Evolutionary conservation across 805 yeast species (phyloP).

Genomic region (Cyberlindnera bimundalis): DNA sequence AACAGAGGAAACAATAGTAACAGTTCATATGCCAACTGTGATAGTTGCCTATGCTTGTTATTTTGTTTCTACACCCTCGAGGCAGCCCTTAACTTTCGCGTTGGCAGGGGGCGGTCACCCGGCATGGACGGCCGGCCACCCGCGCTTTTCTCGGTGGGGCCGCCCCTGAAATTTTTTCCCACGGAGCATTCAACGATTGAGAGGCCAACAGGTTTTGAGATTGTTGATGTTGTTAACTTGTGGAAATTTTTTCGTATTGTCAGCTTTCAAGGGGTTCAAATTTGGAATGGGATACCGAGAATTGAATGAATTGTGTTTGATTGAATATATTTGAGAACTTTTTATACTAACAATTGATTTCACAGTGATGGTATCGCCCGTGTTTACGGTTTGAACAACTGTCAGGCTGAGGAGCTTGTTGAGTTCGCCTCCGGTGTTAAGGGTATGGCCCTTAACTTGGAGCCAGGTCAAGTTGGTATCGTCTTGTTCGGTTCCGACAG

Average conservation of each 20-base stretch:
- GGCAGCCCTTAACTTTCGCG: not conserved
- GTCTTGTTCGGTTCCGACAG: conserved; percentile 99
- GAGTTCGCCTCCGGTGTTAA: conserved; percentile 99
- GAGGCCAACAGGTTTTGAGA: no score
- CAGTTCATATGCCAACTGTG: no score
- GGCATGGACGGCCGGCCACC: not conserved
- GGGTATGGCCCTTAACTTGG: conserved; percentile 99
- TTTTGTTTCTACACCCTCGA: no score
- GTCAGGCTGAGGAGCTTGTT: conserved; percentile 99
- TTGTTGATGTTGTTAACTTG: no score
- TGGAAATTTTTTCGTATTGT: no score
- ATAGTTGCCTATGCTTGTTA: no score
- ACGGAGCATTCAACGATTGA: no score
- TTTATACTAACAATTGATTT: not conserved
- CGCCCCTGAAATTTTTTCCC: not conserved
- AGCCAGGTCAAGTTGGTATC: conserved; percentile 99
- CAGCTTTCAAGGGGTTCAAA: no score
- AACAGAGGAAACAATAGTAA: no score
- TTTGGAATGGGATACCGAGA: no score
- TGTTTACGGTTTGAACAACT: conserved; percentile 98
- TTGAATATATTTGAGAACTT: not conserved
- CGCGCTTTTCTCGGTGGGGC: not conserved
- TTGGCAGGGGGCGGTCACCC: no score
- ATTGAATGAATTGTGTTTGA: not conserved
- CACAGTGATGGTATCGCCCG: conserved; percentile 99